phyloP scores from a whole-genome alignment of 306 rosid species.

The Alnus glutinosa region DNA sequence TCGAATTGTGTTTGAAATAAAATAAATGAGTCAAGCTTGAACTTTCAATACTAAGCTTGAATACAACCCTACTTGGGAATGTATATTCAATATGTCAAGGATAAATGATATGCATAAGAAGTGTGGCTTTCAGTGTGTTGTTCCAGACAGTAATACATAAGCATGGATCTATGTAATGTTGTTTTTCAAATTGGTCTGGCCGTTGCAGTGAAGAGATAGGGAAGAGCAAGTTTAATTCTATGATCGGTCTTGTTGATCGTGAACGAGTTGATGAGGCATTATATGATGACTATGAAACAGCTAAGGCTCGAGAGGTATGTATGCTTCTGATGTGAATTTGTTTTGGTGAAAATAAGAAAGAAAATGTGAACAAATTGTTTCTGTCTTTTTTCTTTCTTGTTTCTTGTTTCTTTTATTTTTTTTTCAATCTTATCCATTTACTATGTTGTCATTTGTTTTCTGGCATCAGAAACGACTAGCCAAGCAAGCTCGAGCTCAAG shows the following conservation, averaged over 20 bases:
- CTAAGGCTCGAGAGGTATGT: conserved; percentile 87
- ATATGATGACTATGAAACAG: conserved; percentile 88
- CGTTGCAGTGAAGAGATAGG: conserved; percentile 82
- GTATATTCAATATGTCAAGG: neutral
- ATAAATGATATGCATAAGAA: neutral
- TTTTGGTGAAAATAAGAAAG: neutral
- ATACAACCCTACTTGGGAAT: neutral
- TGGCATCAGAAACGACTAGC: conserved; percentile 71
- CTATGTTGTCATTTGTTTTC: conserved; percentile 12
- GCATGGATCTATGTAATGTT: conserved; percentile 11
- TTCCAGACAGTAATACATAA: neutral
- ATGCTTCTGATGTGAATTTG: conserved; percentile 15
- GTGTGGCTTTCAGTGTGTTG: neutral
- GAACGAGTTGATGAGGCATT: conserved; percentile 78
- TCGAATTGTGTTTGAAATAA: too few species aligned
- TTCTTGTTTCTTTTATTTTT: neutral
- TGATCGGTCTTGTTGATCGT: conserved; percentile 93
- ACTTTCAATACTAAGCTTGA: too few species aligned
- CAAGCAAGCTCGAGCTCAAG: conserved; percentile 85
- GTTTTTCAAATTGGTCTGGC: conserved; percentile 11
- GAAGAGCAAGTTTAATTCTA: conserved; percentile 83
- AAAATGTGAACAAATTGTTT: conserved; percentile 1
- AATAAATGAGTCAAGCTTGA: too few species aligned
- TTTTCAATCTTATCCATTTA: neutral
- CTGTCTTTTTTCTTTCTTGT: neutral